Evolutionary conservation across 352 stramenopile genomes (phyloP).

Genomic region (Phytophthora palmivora): DNA sequence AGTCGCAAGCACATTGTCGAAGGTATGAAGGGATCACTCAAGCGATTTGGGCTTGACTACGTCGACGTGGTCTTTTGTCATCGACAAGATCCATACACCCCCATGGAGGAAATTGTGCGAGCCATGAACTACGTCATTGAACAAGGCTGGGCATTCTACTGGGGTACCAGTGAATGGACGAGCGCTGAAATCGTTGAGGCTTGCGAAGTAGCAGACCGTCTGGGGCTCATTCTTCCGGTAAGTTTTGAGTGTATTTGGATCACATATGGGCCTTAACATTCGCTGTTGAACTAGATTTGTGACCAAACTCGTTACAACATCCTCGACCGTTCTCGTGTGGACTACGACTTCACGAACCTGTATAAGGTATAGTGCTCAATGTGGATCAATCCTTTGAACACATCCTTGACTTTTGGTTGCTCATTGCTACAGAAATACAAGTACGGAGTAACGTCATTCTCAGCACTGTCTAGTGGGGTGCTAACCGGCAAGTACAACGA

Average conservation of each 20-base stretch:
- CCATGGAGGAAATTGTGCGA: conserved; percentile 72
- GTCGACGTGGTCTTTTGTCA: conserved; percentile 79
- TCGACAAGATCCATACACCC: conserved; percentile 61
- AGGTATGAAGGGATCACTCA: conserved; percentile 56
- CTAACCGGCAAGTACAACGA: conserved; percentile 81
- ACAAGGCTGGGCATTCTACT: conserved; percentile 69
- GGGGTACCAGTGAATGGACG: conserved; percentile 80
- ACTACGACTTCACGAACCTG: conserved; percentile 70
- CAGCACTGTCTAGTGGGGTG: conserved; percentile 56
- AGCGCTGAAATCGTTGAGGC: conserved; percentile 57
- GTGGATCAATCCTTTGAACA: not conserved
- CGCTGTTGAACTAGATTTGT: conserved; percentile 29
- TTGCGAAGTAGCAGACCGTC: conserved; percentile 53
- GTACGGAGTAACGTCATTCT: conserved; percentile 72
- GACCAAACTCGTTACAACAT: conserved; percentile 84
- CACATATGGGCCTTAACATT: not conserved
- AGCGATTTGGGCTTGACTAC: conserved; percentile 59
- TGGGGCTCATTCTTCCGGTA: conserved; percentile 59
- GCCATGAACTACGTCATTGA: conserved; percentile 79
- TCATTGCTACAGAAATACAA: conserved; percentile 58
- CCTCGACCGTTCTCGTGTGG: conserved; percentile 65
- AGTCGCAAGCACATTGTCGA: conserved; percentile 65
- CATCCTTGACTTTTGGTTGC: not conserved
- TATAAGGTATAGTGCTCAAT: conserved; percentile 40
- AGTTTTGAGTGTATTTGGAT: not conserved